Evolutionary conservation across 176 grass and related monocot species (phyloP), one percentile per base, ranked within the genome.

Genomic region (Bolboschoenus planiculmis): DNA sequence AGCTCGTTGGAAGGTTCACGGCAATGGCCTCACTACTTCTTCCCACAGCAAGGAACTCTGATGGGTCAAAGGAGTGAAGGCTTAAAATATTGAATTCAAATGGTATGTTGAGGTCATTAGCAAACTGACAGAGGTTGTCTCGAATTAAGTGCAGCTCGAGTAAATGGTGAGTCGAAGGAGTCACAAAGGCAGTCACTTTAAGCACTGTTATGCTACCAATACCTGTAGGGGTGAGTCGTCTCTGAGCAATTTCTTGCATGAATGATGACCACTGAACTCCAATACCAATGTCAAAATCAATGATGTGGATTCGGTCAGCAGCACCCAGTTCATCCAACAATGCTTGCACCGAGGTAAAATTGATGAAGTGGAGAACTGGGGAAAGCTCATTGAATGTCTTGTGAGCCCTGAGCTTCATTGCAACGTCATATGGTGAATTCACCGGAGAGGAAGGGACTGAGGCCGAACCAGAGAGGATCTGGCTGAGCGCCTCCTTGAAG

Each of bases 211-310:
- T 83, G 79, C 62, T 26, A 43, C 57, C 56, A 20, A 81, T 80
- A 5, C 87, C 61, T 0, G 23, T 29, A 0, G 10, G 58, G 33
- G 76, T 15, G 21, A 86, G 39, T 21, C 81, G 59, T 37, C 71
- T 78, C 42, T 93, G 85, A 3, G 94, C 89, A 3, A 97, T 85
- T 78, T 97, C 94, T 80, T 93, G 91, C 87, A 97, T 73, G 78
- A 97, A 97, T 23, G 94, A 91, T 13, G 94, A 89, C 94, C 94
- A 97, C 66, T 97, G 94, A 8, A 87, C 91, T 18, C 91, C 91
- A 0, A 93, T 68, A 0, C 87, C 89, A 3, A 97, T 90, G 79
- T 97, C 93, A 21, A 97, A 97, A 84, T 97, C 93, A 10, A 97
- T 86, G 54, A 97, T 85, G 68, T 91, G 93, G 68, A 97, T 91